Percentiles rank a stretch among this genome's conserved stretches.
These are phyloP conservation scores for Suillus placidus DNA, from an alignment of 768 basidiomycete genomes.

Conservation along the genomic window DNA sequence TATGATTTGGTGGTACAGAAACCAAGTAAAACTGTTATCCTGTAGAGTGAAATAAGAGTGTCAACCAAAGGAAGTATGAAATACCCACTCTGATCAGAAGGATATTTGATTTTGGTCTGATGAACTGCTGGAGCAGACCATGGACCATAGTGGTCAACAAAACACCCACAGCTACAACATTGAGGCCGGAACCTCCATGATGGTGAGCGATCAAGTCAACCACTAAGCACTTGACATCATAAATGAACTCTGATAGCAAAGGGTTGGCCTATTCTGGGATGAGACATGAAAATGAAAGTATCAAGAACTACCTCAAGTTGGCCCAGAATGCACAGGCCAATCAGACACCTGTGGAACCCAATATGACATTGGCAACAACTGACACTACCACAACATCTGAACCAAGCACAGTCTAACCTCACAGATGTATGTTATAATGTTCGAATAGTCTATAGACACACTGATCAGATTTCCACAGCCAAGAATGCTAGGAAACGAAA, in stretches of 20 bases:
- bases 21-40: background rate
- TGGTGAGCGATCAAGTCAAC: background rate
- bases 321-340: too few species aligned
- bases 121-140: background rate
- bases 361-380: too few species aligned
- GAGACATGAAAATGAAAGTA: background rate
- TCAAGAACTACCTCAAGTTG: too few species aligned
- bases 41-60: background rate
- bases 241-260: background rate
- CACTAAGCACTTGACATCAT: background rate
- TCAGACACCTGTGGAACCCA: too few species aligned
- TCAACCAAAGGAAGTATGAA: background rate
- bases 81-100: background rate
- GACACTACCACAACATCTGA: too few species aligned
- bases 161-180: too few species aligned
- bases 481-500: too few species aligned
- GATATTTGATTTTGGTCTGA: background rate
- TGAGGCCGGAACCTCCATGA: background rate
- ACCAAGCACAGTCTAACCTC: too few species aligned
- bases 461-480: too few species aligned
- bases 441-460: too few species aligned
- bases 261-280: constrained; percentile 1
- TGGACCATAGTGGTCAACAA: background rate
- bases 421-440: too few species aligned
- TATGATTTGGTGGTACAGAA: background rate